Percentiles rank a stretch among this genome's conserved stretches.
Conservation (phyloP, 208 protist species). For the Tritrichomonas musculus region DNA sequence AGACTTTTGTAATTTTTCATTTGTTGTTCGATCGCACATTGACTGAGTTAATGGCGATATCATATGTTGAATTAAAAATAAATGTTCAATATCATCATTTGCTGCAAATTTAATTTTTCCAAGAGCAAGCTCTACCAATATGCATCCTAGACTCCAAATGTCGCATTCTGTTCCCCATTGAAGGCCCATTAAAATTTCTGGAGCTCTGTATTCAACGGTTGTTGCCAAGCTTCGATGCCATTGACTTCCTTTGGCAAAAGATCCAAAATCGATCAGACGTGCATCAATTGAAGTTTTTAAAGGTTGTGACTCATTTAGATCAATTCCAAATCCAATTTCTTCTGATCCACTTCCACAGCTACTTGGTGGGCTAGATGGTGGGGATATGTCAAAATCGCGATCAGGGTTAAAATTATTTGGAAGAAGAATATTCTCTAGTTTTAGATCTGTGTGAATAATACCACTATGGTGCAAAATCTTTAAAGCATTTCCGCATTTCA, state of each 20-base stretch:
- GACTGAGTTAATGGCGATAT: background rate
- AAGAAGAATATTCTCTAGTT: background rate
- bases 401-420: background rate
- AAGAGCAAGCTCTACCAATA: background rate
- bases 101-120: background rate
- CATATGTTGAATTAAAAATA: background rate
- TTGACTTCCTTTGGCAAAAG: background rate
- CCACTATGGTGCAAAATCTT: background rate
- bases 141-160: background rate
- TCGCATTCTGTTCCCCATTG: background rate
- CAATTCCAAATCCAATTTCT: background rate
- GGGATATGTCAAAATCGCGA: background rate
- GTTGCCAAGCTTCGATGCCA: background rate
- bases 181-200: background rate
- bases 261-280: background rate
- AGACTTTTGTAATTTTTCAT: background rate
- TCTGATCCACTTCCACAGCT: background rate
- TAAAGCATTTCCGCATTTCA: background rate
- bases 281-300: background rate
- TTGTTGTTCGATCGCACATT: background rate
- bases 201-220: background rate
- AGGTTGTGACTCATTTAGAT: background rate
- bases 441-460: background rate
- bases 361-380: background rate
- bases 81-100: background rate